A percentile compares a stretch with the other conserved stretches of the same genome.
These are phyloP conservation scores for Rheum nobile DNA, from an alignment of 148 eudicot species.

Conservation along the genomic window DNA sequence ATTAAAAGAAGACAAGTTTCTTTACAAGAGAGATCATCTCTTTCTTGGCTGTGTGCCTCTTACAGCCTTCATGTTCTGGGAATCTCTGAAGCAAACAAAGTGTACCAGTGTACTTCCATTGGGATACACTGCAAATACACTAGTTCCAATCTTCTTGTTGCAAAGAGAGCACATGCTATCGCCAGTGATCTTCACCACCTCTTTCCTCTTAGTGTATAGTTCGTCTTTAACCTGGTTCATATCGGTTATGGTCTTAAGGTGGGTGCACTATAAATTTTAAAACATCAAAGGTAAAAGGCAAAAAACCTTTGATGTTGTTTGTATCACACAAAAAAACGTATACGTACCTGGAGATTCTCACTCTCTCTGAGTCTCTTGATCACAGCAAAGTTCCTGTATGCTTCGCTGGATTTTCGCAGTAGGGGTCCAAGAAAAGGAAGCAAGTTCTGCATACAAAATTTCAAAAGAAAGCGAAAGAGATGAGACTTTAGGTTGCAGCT, in stretches of 20 bases:
- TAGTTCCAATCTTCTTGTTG: slow-evolving; percentile 93
- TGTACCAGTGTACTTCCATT: slow-evolving; percentile 87
- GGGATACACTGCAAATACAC: slow-evolving; percentile 98
- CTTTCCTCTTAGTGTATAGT: slow-evolving; percentile 67
- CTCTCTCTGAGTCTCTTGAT: slow-evolving; percentile 83
- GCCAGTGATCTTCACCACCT: slow-evolving; percentile 68
- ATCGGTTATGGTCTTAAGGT: not conserved
- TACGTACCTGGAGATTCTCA: slow-evolving; percentile 85
- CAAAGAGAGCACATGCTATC: slow-evolving; percentile 91
- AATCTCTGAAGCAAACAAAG: slow-evolving; percentile 91
- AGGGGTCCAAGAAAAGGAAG: slow-evolving; percentile 94
- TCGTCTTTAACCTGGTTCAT: slow-evolving; percentile 77
- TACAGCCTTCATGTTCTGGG: slow-evolving; percentile 88
- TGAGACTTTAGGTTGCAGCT: not conserved
- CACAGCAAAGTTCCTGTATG: slow-evolving; percentile 73
- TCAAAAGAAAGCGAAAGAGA: not conserved
- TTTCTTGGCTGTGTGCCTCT: slow-evolving; percentile 51
- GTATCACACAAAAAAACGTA: not conserved
- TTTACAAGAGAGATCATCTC: slow-evolving; percentile 15
- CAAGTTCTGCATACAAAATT: slow-evolving; percentile 49
- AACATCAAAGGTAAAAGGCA: no score
- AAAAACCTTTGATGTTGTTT: no score
- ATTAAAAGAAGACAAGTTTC: not conserved
- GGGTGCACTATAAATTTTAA: no score
- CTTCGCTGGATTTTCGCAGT: slow-evolving; percentile 84